A percentile compares a stretch with the other conserved stretches of the same genome.
These are phyloP conservation scores for Elasticomyces elasticus DNA, from an alignment of 495 filamentous ascomycete genomes.

Conservation along the genomic window DNA sequence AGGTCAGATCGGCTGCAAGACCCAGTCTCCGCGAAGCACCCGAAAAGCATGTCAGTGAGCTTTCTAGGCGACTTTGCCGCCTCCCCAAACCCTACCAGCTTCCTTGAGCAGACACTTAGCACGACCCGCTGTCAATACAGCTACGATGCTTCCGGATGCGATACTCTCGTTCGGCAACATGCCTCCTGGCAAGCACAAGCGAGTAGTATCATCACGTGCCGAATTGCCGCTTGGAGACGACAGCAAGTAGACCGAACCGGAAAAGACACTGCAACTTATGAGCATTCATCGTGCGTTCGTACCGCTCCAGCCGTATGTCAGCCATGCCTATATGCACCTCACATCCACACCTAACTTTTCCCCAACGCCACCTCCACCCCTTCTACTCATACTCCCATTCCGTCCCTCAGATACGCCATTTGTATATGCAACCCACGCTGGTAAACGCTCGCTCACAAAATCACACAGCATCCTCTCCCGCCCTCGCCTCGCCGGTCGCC, in stretches of 20 bases:
- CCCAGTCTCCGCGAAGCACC: too few species aligned
- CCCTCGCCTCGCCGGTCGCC: conserved; percentile 77
- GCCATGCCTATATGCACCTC: neutral
- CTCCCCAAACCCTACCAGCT: too few species aligned
- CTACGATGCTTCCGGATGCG: neutral
- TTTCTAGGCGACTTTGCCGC: too few species aligned
- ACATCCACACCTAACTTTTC: neutral
- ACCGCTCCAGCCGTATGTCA: neutral
- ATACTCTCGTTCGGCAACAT: too few species aligned
- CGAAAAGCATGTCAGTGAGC: too few species aligned
- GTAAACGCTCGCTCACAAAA: conserved; percentile 55
- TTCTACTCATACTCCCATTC: neutral
- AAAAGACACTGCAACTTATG: neutral
- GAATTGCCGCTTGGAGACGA: too few species aligned
- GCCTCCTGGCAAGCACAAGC: too few species aligned
- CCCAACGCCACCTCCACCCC: neutral
- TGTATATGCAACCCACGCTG: neutral
- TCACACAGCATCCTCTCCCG: conserved; percentile 80
- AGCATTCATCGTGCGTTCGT: neutral
- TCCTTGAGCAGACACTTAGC: too few species aligned
- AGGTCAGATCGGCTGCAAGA: too few species aligned
- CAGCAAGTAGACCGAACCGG: too few species aligned
- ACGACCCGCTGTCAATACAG: neutral
- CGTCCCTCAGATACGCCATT: neutral
- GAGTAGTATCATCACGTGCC: neutral